Conservation (phyloP, 2,329 filamentous ascomycete genomes). For the Daldinia sp. region DNA sequence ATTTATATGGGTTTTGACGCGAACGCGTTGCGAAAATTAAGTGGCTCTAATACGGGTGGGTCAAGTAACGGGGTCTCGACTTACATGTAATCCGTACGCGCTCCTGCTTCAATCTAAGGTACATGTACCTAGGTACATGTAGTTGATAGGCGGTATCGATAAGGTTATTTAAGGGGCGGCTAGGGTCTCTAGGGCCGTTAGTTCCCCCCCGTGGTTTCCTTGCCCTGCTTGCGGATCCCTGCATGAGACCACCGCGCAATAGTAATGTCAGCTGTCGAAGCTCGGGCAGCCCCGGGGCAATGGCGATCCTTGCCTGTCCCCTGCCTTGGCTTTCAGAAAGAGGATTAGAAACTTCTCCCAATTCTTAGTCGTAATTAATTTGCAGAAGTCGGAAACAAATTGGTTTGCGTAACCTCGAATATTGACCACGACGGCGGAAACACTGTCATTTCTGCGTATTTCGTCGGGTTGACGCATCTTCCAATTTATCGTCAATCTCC, state of each 20-base stretch:
- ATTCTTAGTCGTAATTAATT: slow-evolving; percentile 27
- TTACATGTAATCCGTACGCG: no score
- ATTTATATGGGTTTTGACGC: neutral
- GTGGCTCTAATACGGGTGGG: neutral
- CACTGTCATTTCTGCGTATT: slow-evolving; percentile 2
- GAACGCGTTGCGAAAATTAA: neutral
- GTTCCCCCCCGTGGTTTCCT: neutral
- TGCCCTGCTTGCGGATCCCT: slow-evolving; percentile 20
- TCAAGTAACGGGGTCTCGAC: no score
- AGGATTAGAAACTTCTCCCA: slow-evolving; percentile 29
- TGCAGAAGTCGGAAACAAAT: slow-evolving; percentile 20
- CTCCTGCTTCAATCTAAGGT: neutral
- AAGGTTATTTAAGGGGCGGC: slow-evolving; percentile 21
- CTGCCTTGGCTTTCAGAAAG: slow-evolving; percentile 20
- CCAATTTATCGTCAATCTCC: slow-evolving; percentile 2
- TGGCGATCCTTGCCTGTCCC: slow-evolving; percentile 34
- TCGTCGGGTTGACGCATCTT: neutral
- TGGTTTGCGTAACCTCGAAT: slow-evolving; percentile 12
- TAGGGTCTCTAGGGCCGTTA: slow-evolving; percentile 9
- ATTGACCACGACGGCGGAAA: neutral
- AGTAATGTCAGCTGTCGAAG: slow-evolving; percentile 29
- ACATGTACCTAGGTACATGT: neutral
- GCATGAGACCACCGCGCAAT: slow-evolving; percentile 13
- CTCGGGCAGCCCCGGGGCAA: slow-evolving; percentile 30
- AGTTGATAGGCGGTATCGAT: slow-evolving; percentile 15